Conservation (phyloP, 306 rosid species). For the Begonia fuchsioides region DNA sequence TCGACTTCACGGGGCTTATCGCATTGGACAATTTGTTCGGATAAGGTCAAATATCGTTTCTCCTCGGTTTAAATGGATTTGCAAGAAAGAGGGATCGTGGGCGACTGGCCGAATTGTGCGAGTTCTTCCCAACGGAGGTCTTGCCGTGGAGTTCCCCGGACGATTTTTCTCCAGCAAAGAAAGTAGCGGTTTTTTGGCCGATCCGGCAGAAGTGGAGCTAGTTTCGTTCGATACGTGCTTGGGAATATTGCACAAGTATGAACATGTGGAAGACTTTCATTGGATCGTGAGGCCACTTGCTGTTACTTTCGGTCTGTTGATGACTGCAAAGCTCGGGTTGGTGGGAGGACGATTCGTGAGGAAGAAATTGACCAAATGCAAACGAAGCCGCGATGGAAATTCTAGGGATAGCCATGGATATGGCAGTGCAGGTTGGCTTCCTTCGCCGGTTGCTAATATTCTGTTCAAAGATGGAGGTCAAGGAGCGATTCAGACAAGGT, state of each 20-base stretch:
- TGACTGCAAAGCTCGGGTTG: slow-evolving; percentile 46
- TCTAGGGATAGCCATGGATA: slow-evolving; percentile 17
- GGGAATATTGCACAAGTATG: slow-evolving; percentile 49
- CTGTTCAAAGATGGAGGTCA: slow-evolving; percentile 28
- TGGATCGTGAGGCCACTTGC: slow-evolving; percentile 73
- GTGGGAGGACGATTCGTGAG: slow-evolving; percentile 17
- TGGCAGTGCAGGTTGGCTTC: slow-evolving; percentile 22
- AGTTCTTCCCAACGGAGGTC: slow-evolving; percentile 62
- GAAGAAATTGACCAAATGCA: slow-evolving; percentile 14
- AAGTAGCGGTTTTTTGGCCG: slow-evolving; percentile 37
- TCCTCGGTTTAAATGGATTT: slow-evolving; percentile 65
- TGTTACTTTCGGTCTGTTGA: slow-evolving; percentile 43
- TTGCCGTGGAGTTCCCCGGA: slow-evolving; percentile 64
- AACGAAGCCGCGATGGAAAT: slow-evolving; percentile 6
- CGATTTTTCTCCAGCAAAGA: slow-evolving; percentile 38
- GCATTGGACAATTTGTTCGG: slow-evolving; percentile 55
- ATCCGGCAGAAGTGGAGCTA: slow-evolving; percentile 66
- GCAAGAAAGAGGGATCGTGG: slow-evolving; percentile 28
- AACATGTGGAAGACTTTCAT: slow-evolving; percentile 71
- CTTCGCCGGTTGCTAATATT: slow-evolving; percentile 24
- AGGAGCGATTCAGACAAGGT: slow-evolving; percentile 15
- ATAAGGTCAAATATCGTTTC: slow-evolving; percentile 25
- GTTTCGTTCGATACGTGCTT: slow-evolving; percentile 50
- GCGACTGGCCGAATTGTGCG: slow-evolving; percentile 46
- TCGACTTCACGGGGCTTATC: slow-evolving; percentile 30